Evolutionary conservation across 805 yeast species (phyloP).

Genomic region (Naumovozyma castellii): DNA sequence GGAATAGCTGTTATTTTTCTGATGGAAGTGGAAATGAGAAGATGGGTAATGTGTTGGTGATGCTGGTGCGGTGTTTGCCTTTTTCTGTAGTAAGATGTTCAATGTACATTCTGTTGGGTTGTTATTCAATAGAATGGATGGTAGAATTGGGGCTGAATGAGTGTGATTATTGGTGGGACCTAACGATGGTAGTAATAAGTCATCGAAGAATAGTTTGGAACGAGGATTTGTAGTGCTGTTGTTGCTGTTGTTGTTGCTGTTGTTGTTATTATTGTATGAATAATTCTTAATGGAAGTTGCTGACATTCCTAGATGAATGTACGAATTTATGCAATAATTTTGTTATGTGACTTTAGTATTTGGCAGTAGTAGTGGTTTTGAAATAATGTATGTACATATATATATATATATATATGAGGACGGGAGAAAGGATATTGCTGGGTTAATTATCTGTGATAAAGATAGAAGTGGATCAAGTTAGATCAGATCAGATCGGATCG

Average conservation of each 20-base stretch:
- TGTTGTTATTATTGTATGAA: not conserved
- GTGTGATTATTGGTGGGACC: not conserved
- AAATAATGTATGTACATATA: no score
- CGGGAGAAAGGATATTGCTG: no score
- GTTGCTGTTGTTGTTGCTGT: not conserved
- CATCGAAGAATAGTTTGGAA: slow-evolving; percentile 12
- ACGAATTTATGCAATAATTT: not conserved
- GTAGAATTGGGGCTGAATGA: slow-evolving; percentile 2
- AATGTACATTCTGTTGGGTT: not conserved
- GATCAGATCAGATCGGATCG: no score
- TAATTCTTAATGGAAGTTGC: not conserved
- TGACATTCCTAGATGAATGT: not conserved
- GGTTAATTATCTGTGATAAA: no score
- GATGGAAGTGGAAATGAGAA: slow-evolving; percentile 1
- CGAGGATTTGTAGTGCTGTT: not conserved
- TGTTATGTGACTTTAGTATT: no score
- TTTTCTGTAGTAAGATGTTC: slow-evolving; percentile 6
- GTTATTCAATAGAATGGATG: slow-evolving; percentile 3
- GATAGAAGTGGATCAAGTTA: no score
- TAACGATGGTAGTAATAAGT: slow-evolving; percentile 15
- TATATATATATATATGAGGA: no score
- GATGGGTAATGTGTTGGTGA: slow-evolving; percentile 13
- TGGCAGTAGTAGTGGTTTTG: no score
- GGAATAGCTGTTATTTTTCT: slow-evolving; percentile 2
- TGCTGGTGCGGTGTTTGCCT: slow-evolving; percentile 27